A percentile compares a stretch with the other conserved stretches of the same genome.
Conservation (phyloP, 2,329 filamentous ascomycete genomes). For the Penicillium sp. region DNA sequence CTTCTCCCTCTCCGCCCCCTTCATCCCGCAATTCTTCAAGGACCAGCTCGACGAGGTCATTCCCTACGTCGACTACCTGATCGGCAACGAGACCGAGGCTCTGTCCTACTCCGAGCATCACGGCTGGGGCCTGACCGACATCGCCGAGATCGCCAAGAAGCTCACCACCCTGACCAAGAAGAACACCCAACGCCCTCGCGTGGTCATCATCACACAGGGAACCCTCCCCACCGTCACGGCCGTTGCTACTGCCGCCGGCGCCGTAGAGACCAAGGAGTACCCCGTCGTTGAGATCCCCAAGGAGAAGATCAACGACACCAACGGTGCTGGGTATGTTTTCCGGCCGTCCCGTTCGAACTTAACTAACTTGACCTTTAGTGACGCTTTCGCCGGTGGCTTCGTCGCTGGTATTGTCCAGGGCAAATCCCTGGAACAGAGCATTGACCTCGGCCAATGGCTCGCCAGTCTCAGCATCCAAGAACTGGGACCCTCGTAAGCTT, state of each 20-base stretch:
- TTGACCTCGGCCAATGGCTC: constrained; percentile 96
- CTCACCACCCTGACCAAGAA: constrained; percentile 88
- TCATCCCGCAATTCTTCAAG: constrained; percentile 98
- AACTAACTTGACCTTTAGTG: constrained; percentile 45
- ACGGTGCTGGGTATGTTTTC: constrained; percentile 73
- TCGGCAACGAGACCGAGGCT: constrained; percentile 96
- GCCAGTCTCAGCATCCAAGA: constrained; percentile 92
- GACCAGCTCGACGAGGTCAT: constrained; percentile 80
- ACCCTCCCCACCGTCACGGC: constrained; percentile 87
- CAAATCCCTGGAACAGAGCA: constrained; percentile 69
- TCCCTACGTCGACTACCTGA: constrained; percentile 91
- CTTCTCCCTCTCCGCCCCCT: constrained; percentile 89
- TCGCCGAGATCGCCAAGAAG: constrained; percentile 78
- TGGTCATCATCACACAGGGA: constrained; percentile 92
- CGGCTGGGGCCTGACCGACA: constrained; percentile 67
- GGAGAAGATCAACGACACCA: constrained; percentile 88
- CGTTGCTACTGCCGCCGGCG: constrained; percentile 61
- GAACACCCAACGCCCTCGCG: constrained; percentile 77
- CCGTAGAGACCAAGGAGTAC: constrained; percentile 67
- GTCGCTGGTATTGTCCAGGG: constrained; percentile 83
- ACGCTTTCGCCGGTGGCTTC: constrained; percentile 95
- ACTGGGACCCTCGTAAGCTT: constrained; percentile 86
- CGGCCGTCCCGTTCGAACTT: neutral
- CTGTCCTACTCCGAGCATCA: constrained; percentile 81
- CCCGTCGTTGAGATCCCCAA: constrained; percentile 74